Conservation (phyloP, 176 grass and related monocot species). For the Elaeis guineensis region DNA sequence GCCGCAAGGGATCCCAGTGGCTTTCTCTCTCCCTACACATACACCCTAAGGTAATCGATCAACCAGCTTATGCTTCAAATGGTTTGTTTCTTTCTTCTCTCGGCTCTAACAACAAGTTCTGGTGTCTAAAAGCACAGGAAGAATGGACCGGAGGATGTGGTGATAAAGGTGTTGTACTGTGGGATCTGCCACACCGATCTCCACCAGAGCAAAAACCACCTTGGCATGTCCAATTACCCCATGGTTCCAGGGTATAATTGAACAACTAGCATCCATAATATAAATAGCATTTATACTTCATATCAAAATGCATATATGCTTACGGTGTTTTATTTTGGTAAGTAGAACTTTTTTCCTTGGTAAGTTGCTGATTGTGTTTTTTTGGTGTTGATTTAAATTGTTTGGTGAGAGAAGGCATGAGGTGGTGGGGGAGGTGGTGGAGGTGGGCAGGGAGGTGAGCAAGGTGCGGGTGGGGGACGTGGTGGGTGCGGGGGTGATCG, state of each 20-base stretch:
- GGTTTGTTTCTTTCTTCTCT: not conserved
- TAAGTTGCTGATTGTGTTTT: not conserved
- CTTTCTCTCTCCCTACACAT: constrained; percentile 74
- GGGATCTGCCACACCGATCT: constrained; percentile 93
- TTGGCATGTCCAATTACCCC: constrained; percentile 84
- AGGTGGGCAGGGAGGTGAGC: constrained; percentile 60
- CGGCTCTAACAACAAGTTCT: not conserved
- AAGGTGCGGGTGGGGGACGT: constrained; percentile 38
- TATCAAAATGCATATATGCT: too few relatives aligned
- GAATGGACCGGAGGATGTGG: constrained; percentile 67
- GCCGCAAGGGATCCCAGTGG: constrained; percentile 70
- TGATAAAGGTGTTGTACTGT: constrained; percentile 78
- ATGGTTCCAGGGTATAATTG: constrained; percentile 82
- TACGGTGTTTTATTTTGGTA: not conserved
- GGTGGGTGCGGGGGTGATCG: constrained; percentile 62
- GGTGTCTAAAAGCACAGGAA: constrained; percentile 33
- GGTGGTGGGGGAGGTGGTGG: constrained; percentile 85
- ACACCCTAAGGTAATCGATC: constrained; percentile 56
- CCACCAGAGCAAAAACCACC: constrained; percentile 86
- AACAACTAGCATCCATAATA: too few relatives aligned
- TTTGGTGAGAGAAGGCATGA: constrained; percentile 48
- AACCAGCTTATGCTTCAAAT: not conserved
- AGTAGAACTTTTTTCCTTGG: not conserved
- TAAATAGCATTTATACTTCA: too few relatives aligned
- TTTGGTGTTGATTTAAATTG: not conserved